Evolutionary conservation across 352 stramenopile genomes (phyloP), one percentile per base, ranked within the genome.

Genomic region (Sclerospora graminicola): DNA sequence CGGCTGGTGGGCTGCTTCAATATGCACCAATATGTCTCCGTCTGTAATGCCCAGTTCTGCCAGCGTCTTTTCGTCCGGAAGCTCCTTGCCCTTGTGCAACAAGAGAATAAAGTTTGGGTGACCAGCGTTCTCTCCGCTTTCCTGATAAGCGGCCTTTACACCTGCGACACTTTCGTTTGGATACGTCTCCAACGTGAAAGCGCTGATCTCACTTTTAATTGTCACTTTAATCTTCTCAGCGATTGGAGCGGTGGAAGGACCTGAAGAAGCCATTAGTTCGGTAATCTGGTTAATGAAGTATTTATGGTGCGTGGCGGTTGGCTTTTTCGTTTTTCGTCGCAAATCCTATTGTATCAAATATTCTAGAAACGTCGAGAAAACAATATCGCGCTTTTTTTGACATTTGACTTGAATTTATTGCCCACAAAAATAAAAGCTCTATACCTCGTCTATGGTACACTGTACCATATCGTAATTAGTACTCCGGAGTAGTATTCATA

Each of bases 11-110:
- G 76, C 57, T 20, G 78, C 72, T 54, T 93, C 78, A 38, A 93
- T 85, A 50, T 93, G 79, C 29, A 93, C 79, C 19, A 93, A 62
- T 48, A 89, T 70, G 45, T 89, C 81, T 38, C 57, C 57, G 24
- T 63, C 57, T 23, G 57, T 66, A 31, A 66, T 66, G 40, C 57
- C 57, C 30, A 66, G 19, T 49, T 93, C 78, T 2, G 63, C 74
- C 18, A 93, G 69, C 50, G 78, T 84, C 70, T 93, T 93, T 37
- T 91, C 81, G 42, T 93, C 81, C 21, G 76, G 60, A 19, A 93
- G 50, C 53, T 91, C 79, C 49, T 87, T 87, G 48, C 81, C 81
- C 45, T 89, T 89, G 61, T 93, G 79, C 31, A 93, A 63, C 41
- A 93, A 59, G 41, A 89, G 43, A 35, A 93, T 84, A 48, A 78